phyloP scores from a whole-genome alignment of 2,329 filamentous ascomycete genomes.

The Pseudomassariella vexata region DNA sequence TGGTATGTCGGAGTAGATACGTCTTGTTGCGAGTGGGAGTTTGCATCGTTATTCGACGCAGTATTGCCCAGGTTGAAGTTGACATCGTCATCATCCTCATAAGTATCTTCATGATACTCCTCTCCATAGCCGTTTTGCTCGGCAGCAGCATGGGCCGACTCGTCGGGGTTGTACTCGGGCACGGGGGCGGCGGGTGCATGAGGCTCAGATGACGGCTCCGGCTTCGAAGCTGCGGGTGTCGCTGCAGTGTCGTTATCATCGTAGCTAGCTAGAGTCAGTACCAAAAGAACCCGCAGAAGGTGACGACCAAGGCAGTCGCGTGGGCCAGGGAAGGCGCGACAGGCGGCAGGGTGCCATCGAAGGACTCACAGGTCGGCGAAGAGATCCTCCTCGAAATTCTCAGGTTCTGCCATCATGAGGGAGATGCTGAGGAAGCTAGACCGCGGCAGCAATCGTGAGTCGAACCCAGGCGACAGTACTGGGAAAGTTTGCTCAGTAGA shows the following conservation, averaged over 20 bases:
- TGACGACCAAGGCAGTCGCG: no score
- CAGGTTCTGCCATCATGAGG: conserved; percentile 66
- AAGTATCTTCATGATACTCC: conserved; percentile 37
- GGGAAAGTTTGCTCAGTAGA: no score
- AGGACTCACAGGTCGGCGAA: conserved; percentile 84
- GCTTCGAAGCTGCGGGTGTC: conserved; percentile 23
- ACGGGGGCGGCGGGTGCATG: conserved; percentile 20
- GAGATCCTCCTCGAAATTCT: conserved; percentile 87
- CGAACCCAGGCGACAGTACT: no score
- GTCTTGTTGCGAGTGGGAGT: conserved; percentile 26
- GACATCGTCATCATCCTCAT: conserved; percentile 52
- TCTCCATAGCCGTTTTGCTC: conserved; percentile 29
- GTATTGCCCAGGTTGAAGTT: conserved; percentile 51
- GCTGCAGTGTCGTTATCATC: conserved; percentile 57
- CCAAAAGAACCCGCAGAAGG: no score
- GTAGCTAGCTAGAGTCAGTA: conserved; percentile 43
- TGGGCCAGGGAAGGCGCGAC: no score
- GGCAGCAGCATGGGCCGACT: conserved; percentile 6
- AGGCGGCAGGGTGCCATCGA: no score
- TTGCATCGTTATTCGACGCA: conserved; percentile 22
- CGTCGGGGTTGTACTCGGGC: conserved; percentile 18
- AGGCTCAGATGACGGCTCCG: conserved; percentile 21
- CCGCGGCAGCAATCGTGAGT: conserved; percentile 3
- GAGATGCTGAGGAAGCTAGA: no score
- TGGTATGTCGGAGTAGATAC: conserved; percentile 23